Percentiles rank a stretch among this genome's conserved stretches.
phyloP scores from a whole-genome alignment of 495 filamentous ascomycete species.

The Cercophora newfieldiana region DNA sequence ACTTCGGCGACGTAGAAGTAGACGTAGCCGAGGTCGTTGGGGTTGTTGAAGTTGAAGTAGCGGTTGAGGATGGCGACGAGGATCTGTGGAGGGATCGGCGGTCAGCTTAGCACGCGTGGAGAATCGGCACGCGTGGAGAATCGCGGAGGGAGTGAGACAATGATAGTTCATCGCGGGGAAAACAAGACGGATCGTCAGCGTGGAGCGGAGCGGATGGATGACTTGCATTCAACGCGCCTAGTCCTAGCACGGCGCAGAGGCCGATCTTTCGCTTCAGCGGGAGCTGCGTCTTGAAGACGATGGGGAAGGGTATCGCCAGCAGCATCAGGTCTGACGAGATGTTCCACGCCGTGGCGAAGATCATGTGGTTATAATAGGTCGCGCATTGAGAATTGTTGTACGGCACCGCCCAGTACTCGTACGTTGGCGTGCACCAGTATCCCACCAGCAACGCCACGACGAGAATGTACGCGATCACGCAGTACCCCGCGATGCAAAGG shows the following conservation, averaged over 20 bases:
- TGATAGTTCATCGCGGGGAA: too few relatives aligned
- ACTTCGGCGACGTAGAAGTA: conserved; percentile 54
- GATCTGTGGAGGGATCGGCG: too few relatives aligned
- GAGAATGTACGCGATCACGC: conserved; percentile 38
- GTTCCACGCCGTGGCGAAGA: conserved; percentile 50
- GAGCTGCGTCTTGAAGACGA: conserved; percentile 40
- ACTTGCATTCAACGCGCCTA: conserved; percentile 33
- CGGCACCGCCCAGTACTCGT: conserved; percentile 16
- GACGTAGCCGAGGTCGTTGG: conserved; percentile 46
- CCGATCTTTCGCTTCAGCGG: conserved; percentile 40
- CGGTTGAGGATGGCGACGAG: conserved; percentile 49
- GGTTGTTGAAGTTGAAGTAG: conserved; percentile 45
- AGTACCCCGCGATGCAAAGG: conserved; percentile 25
- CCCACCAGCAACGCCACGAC: conserved; percentile 43
- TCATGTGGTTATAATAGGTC: conserved; percentile 48
- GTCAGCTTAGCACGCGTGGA: too few relatives aligned
- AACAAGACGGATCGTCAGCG: conserved; percentile 30
- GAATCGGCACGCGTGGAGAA: too few relatives aligned
- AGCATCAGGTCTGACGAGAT: conserved; percentile 52
- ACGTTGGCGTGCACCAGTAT: conserved; percentile 43
- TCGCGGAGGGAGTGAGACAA: too few relatives aligned
- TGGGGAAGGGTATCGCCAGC: conserved; percentile 45
- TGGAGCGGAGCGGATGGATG: not conserved
- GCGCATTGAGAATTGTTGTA: conserved; percentile 37
- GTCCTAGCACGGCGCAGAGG: conserved; percentile 44